Conservation (phyloP, 768 basidiomycete genomes). For the Podaxis rugospora region DNA sequence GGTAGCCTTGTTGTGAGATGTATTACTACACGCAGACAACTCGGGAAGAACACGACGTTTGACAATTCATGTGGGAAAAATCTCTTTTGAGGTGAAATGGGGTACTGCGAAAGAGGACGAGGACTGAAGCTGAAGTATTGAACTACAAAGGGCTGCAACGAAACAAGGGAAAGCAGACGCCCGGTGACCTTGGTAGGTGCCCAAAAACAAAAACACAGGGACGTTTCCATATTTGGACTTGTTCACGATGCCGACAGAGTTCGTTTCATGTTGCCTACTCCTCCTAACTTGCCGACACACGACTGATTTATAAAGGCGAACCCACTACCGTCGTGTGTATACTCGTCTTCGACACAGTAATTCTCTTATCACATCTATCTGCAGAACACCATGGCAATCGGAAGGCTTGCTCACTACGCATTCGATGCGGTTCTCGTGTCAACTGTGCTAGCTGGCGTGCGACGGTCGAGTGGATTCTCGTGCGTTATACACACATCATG, state of each 20-base stretch:
- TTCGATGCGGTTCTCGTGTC: constrained; percentile 84
- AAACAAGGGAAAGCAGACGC: too few species aligned
- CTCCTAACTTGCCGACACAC: background rate
- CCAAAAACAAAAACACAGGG: background rate
- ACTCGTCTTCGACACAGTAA: background rate
- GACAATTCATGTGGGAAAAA: too few species aligned
- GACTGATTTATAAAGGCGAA: background rate
- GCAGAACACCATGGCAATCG: constrained; percentile 46
- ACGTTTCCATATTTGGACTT: background rate
- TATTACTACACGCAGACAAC: too few species aligned
- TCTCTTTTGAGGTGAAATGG: too few species aligned
- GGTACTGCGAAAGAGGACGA: too few species aligned
- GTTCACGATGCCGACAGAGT: background rate
- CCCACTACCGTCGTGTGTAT: background rate
- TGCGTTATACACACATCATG: constrained; percentile 38
- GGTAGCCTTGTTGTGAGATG: too few species aligned
- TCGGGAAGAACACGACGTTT: too few species aligned
- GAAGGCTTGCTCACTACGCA: constrained; percentile 77
- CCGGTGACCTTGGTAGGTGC: too few species aligned
- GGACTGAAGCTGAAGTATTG: too few species aligned
- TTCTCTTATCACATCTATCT: background rate
- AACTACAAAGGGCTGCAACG: too few species aligned
- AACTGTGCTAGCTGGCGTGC: constrained; percentile 87
- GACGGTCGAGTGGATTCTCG: constrained; percentile 87
- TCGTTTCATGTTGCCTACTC: background rate